Evolutionary conservation across 805 yeast species (phyloP).

Genomic region (Torulaspora quercuum): DNA sequence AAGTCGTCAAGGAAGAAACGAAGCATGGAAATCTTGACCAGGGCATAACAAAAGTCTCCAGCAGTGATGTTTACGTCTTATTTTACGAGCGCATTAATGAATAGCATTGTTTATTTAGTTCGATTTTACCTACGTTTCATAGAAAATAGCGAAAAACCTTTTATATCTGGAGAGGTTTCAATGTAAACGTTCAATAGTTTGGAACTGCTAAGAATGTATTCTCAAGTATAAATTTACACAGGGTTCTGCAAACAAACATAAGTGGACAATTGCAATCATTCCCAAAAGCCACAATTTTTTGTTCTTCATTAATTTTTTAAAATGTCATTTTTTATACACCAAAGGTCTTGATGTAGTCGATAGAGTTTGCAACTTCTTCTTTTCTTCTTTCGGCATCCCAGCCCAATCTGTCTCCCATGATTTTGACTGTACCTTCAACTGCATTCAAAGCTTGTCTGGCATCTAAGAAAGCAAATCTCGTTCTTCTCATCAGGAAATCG

Average conservation of each 20-base stretch:
- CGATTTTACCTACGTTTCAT: too few species aligned
- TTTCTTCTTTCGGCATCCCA: constrained; percentile 65
- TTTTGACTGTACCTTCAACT: constrained; percentile 78
- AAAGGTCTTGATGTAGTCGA: constrained; percentile 59
- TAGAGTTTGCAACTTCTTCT: constrained; percentile 49
- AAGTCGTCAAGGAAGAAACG: constrained; percentile 45
- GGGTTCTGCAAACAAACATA: neutral
- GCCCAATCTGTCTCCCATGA: constrained; percentile 73
- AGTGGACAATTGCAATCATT: too few species aligned
- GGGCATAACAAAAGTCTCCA: constrained; percentile 40
- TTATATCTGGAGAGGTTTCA: too few species aligned
- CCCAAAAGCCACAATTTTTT: too few species aligned
- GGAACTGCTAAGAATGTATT: constrained; percentile 3
- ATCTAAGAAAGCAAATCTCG: constrained; percentile 87
- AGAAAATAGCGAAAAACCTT: too few species aligned
- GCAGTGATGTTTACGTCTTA: constrained; percentile 64
- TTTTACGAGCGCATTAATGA: constrained; percentile 50
- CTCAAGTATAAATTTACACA: too few species aligned
- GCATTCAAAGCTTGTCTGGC: constrained; percentile 77
- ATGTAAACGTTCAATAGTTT: too few species aligned
- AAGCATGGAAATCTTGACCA: constrained; percentile 47
- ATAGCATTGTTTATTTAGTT: neutral
- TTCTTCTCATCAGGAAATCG: constrained; percentile 90
- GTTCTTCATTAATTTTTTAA: constrained; percentile 3
- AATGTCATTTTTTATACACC: constrained; percentile 39